Conservation (phyloP, 2,329 filamentous ascomycete genomes). For the Trichoderma gracile region DNA sequence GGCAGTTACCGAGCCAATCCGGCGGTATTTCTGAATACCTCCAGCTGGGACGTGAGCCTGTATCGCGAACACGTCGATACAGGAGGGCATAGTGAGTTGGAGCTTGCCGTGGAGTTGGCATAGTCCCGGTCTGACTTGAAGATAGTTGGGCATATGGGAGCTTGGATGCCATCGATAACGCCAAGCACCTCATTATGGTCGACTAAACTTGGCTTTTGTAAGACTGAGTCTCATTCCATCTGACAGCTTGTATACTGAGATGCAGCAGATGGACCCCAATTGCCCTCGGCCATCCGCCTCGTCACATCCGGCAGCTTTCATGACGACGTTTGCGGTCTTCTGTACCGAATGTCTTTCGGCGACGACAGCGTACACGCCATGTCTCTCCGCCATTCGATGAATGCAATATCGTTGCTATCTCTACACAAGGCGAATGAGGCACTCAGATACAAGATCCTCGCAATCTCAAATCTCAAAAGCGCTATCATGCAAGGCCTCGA, state of each 20-base stretch:
- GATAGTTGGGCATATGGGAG: slow-evolving; percentile 19
- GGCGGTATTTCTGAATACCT: slow-evolving; percentile 17
- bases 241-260: not conserved
- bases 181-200: slow-evolving; percentile 4
- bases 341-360: slow-evolving; percentile 21
- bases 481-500: slow-evolving; percentile 16
- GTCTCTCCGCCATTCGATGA: slow-evolving; percentile 25
- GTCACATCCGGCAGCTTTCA: slow-evolving; percentile 19
- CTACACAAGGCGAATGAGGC: slow-evolving; percentile 20
- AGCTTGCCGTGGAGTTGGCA: not conserved
- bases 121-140: not conserved
- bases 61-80: slow-evolving; percentile 20
- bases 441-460: slow-evolving; percentile 15
- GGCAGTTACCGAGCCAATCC: not conserved
- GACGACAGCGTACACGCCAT: slow-evolving; percentile 19
- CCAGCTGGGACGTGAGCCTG: slow-evolving; percentile 22
- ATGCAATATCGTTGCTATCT: slow-evolving; percentile 18
- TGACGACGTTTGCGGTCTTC: slow-evolving; percentile 18
- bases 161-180: slow-evolving; percentile 3
- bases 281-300: slow-evolving; percentile 22
- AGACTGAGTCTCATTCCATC: not conserved
- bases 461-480: slow-evolving; percentile 16
- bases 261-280: not conserved
- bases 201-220: slow-evolving; percentile 11
- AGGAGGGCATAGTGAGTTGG: slow-evolving; percentile 20